Conservation (phyloP, 2,329 filamentous ascomycete species). For the Colletotrichum sp. region DNA sequence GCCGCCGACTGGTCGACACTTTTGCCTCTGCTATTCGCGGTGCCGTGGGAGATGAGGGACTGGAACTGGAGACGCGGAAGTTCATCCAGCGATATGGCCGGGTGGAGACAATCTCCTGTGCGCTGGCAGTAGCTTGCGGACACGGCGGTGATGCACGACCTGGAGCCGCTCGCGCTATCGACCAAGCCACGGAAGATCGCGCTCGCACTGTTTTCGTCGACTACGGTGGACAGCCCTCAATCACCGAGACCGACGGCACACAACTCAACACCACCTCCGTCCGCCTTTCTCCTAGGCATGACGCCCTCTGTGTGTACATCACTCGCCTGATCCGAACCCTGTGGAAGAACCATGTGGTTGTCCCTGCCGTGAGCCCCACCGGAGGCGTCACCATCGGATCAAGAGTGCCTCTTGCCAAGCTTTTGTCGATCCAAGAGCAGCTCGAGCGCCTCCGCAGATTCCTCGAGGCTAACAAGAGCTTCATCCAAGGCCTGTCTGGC, state of each 20-base stretch:
- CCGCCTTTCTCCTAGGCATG: constrained; percentile 85
- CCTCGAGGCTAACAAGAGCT: constrained; percentile 83
- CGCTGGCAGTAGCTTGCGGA: constrained; percentile 92
- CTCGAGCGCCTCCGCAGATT: constrained; percentile 82
- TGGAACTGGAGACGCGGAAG: constrained; percentile 81
- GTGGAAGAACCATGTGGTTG: constrained; percentile 83
- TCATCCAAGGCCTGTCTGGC: constrained; percentile 93
- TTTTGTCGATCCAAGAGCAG: constrained; percentile 80
- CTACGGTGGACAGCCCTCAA: constrained; percentile 84
- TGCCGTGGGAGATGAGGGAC: constrained; percentile 76
- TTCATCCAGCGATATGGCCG: constrained; percentile 89
- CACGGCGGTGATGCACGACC: constrained; percentile 80
- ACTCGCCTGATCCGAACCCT: constrained; percentile 86
- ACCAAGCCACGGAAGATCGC: constrained; percentile 84
- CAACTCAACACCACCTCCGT: constrained; percentile 81
- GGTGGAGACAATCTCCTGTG: constrained; percentile 87
- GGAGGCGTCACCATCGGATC: constrained; percentile 70
- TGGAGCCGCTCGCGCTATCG: constrained; percentile 77
- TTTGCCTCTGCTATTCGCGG: constrained; percentile 83
- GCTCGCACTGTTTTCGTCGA: constrained; percentile 91
- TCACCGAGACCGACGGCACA: constrained; percentile 78
- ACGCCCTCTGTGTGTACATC: constrained; percentile 87
- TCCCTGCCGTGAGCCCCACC: constrained; percentile 52
- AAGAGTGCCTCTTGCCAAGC: constrained; percentile 69
- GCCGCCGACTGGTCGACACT: constrained; percentile 86